Evolutionary conservation across 2,329 filamentous ascomycete genomes (phyloP).

Genomic region (Aspergillus nomiae): DNA sequence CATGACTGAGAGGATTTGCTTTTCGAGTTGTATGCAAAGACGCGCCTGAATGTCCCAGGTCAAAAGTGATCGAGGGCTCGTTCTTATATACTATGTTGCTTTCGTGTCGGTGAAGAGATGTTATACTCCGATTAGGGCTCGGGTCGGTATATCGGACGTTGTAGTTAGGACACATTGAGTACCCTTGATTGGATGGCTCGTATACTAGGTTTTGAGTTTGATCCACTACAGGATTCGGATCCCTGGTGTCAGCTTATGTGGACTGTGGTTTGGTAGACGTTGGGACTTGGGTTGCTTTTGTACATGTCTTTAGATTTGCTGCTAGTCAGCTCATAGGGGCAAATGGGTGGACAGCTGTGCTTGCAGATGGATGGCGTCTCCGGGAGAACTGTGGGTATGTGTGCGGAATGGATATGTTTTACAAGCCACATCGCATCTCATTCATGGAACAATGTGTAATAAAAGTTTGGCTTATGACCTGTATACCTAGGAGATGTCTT

Average conservation of each 20-base stretch:
- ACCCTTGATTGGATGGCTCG: neutral
- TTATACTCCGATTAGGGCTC: neutral
- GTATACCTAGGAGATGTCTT: neutral
- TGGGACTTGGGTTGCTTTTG: too few species aligned
- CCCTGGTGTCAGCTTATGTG: neutral
- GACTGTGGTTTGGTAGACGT: too few species aligned
- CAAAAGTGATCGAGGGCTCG: neutral
- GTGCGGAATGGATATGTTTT: neutral
- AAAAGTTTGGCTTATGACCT: neutral
- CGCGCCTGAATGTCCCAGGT: neutral
- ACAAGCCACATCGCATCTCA: neutral
- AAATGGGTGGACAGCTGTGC: too few species aligned
- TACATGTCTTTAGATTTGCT: too few species aligned
- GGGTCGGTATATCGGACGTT: neutral
- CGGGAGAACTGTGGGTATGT: too few species aligned
- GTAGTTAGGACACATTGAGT: too few species aligned
- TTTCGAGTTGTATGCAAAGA: too few species aligned
- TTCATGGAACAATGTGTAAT: neutral
- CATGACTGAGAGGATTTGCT: neutral
- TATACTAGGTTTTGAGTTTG: neutral
- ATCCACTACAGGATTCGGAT: neutral
- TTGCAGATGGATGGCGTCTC: too few species aligned
- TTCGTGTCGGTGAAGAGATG: neutral
- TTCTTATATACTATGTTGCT: neutral
- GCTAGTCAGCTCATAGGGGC: too few species aligned